A percentile compares a stretch with the other conserved stretches of the same genome.
These are phyloP conservation scores for Alternaria sp. DNA, from an alignment of 2,329 filamentous ascomycete genomes.

Conservation along the genomic window DNA sequence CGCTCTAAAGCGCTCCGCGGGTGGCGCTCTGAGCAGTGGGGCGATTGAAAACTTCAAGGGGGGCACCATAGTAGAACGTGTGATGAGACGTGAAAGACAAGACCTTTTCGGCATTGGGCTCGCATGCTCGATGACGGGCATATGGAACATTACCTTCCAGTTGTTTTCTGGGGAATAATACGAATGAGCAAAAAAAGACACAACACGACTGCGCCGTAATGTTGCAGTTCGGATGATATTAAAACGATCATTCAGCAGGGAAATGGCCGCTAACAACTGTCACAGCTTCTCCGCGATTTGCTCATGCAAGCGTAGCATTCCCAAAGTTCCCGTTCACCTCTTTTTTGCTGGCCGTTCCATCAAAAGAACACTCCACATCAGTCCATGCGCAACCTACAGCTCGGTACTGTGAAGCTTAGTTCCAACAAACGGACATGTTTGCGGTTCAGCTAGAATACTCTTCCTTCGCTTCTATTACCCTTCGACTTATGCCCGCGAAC, in stretches of 20 bases:
- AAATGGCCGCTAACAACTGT: neutral
- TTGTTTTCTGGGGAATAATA: neutral
- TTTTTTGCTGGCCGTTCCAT: neutral
- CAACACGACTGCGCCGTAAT: neutral
- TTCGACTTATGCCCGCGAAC: neutral
- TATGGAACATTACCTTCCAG: no score
- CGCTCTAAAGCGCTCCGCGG: no score
- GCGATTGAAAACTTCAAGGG: no score
- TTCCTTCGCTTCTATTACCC: neutral
- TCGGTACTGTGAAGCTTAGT: neutral
- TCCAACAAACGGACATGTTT: neutral
- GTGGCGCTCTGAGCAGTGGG: no score
- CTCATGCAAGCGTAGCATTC: neutral
- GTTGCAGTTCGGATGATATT: neutral
- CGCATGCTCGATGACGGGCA: no score
- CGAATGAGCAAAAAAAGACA: neutral
- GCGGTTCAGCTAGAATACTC: neutral
- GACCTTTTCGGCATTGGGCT: neutral
- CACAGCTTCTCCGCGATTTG: neutral
- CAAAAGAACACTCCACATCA: neutral
- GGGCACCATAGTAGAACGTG: neutral
- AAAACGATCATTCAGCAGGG: neutral
- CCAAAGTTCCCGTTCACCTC: neutral
- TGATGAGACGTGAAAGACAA: neutral
- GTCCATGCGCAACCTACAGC: neutral